phyloP scores from a whole-genome alignment of 2,329 filamentous ascomycete species.

The Chaetomium olivaceum region DNA sequence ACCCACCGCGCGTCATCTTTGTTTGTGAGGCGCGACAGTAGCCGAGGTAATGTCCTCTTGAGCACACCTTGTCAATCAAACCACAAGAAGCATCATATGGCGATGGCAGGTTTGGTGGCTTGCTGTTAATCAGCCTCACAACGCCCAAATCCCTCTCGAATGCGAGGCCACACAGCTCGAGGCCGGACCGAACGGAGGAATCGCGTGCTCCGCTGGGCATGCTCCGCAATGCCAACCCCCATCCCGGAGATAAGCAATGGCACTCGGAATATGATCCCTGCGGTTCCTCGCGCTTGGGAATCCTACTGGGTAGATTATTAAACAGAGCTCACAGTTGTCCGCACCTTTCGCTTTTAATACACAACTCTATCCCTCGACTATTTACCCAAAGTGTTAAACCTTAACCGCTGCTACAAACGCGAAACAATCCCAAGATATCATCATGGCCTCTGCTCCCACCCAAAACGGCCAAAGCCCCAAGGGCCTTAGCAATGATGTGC shows the following conservation, averaged over 20 bases:
- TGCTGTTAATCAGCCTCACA: background rate
- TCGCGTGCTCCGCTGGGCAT: slow-evolving; percentile 6
- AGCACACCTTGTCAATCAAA: background rate
- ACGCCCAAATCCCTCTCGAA: background rate
- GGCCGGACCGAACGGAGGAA: background rate
- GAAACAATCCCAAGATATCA: background rate
- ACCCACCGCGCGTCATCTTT: background rate
- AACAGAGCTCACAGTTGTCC: background rate
- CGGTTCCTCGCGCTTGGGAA: background rate
- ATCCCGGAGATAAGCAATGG: slow-evolving; percentile 2
- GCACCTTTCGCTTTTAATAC: background rate
- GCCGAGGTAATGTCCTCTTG: background rate
- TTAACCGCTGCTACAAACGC: background rate
- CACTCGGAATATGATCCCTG: background rate
- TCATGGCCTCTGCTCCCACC: slow-evolving; percentile 12
- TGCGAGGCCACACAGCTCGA: background rate
- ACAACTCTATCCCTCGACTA: background rate
- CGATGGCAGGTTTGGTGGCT: background rate
- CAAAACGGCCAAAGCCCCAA: background rate
- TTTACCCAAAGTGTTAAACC: background rate
- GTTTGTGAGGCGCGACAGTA: background rate
- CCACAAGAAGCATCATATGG: background rate
- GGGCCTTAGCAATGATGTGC: slow-evolving; percentile 41
- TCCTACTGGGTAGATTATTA: background rate
- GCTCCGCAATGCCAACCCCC: background rate